phyloP scores from a whole-genome alignment of 2,329 filamentous ascomycete species.

The Fusarium illudens region DNA sequence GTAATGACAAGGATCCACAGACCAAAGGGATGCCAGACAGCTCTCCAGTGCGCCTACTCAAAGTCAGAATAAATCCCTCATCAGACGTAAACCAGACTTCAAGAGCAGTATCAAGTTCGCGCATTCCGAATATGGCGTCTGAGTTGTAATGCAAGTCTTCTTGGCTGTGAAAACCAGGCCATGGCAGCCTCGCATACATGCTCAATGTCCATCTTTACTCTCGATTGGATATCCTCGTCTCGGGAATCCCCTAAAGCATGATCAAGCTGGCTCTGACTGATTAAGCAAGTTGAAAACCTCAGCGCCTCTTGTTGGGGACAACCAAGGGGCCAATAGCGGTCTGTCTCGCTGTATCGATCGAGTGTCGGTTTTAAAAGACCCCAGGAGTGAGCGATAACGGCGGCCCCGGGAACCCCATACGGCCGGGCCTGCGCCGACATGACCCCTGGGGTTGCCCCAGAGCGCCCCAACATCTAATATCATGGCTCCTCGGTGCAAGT shows the following conservation, averaged over 20 bases:
- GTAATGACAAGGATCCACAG: background rate
- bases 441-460: too few species aligned
- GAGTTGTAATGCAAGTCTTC: background rate
- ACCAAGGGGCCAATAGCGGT: too few species aligned
- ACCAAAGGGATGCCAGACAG: background rate
- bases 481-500: too few species aligned
- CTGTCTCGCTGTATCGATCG: background rate
- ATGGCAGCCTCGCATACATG: too few species aligned
- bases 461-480: too few species aligned
- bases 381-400: too few species aligned
- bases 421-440: too few species aligned
- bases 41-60: background rate
- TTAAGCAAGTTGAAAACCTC: background rate
- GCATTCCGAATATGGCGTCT: background rate
- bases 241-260: background rate
- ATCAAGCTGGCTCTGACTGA: background rate
- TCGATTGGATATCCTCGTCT: background rate
- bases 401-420: too few species aligned
- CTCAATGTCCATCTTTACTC: background rate
- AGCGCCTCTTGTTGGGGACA: background rate
- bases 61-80: background rate
- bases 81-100: background rate
- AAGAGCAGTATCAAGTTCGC: background rate
- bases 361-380: background rate
- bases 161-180: background rate